Evolutionary conservation across 1,284 basidiomycete species (phyloP).

Genomic region (Puccinia polysora): DNA sequence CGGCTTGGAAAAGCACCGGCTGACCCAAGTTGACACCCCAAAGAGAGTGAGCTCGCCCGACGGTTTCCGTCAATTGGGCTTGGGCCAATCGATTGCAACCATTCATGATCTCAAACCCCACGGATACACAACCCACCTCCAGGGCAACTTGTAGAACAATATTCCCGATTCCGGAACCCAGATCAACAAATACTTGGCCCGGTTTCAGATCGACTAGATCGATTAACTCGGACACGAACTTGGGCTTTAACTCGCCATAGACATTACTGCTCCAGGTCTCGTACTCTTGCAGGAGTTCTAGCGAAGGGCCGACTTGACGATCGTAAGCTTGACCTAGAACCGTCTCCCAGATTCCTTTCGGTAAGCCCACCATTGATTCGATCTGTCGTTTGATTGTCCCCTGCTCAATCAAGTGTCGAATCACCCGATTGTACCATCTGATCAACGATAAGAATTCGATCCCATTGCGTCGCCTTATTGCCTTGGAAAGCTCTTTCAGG

Average conservation of each 20-base stretch:
- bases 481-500: constrained; percentile 57
- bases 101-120: constrained; percentile 59
- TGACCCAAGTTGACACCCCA: constrained; percentile 56
- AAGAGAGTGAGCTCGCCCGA: constrained; percentile 55
- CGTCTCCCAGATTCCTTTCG: constrained; percentile 55
- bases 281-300: constrained; percentile 56
- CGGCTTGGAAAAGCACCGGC: constrained; percentile 56
- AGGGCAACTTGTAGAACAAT: constrained; percentile 58
- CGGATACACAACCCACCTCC: constrained; percentile 56
- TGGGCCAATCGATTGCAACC: constrained; percentile 56
- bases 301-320: constrained; percentile 58
- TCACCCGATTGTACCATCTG: constrained; percentile 56
- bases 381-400: constrained; percentile 53
- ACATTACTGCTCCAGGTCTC: constrained; percentile 53
- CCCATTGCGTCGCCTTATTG: constrained; percentile 57
- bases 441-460: constrained; percentile 56
- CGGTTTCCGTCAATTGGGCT: constrained; percentile 56
- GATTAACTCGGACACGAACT: constrained; percentile 54
- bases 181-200: constrained; percentile 56
- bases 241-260: constrained; percentile 55
- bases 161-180: constrained; percentile 60
- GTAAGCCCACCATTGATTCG: constrained; percentile 47
- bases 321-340: constrained; percentile 59
- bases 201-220: constrained; percentile 52
- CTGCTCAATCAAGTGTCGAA: constrained; percentile 53